Evolutionary conservation across 2,329 filamentous ascomycete genomes (phyloP).

Genomic region (Pestalotiopsis sp.): DNA sequence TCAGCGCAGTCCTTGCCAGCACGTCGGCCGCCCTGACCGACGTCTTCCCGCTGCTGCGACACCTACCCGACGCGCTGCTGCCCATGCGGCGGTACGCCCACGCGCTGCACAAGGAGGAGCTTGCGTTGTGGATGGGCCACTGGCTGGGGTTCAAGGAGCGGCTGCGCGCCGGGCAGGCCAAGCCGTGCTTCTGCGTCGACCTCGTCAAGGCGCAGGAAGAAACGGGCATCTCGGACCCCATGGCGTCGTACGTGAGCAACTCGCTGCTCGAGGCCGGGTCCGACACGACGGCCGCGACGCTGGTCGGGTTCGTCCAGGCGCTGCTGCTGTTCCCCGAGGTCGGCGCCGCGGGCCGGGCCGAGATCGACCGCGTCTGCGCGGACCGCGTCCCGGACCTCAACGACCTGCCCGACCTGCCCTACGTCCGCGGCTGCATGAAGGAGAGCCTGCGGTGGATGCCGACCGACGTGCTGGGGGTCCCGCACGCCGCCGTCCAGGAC

Average conservation of each 20-base stretch:
- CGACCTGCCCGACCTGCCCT: slow-evolving; percentile 52
- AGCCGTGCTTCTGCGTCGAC: slow-evolving; percentile 28
- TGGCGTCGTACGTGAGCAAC: slow-evolving; percentile 33
- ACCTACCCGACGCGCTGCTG: slow-evolving; percentile 44
- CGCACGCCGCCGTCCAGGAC: slow-evolving; percentile 46
- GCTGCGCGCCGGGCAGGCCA: slow-evolving; percentile 28
- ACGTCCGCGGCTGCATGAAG: slow-evolving; percentile 54
- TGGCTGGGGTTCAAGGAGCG: slow-evolving; percentile 42
- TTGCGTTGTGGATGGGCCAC: slow-evolving; percentile 40
- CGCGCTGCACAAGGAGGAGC: slow-evolving; percentile 44
- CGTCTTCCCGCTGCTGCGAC: slow-evolving; percentile 45
- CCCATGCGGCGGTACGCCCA: slow-evolving; percentile 41
- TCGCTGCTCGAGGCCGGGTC: slow-evolving; percentile 33
- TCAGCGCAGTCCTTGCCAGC: slow-evolving; percentile 20
- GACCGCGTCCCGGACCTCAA: slow-evolving; percentile 50
- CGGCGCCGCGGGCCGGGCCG: slow-evolving; percentile 49
- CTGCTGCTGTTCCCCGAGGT: slow-evolving; percentile 53
- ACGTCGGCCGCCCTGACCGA: slow-evolving; percentile 45
- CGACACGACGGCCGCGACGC: slow-evolving; percentile 45
- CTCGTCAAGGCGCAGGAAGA: slow-evolving; percentile 29
- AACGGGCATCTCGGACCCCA: slow-evolving; percentile 33
- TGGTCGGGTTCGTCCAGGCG: slow-evolving; percentile 49
- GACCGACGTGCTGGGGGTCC: slow-evolving; percentile 34
- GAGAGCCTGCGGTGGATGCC: slow-evolving; percentile 60
- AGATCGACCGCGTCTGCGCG: slow-evolving; percentile 57